Conservation (phyloP, 2,329 filamentous ascomycete genomes). For the Botrytis cinerea region DNA sequence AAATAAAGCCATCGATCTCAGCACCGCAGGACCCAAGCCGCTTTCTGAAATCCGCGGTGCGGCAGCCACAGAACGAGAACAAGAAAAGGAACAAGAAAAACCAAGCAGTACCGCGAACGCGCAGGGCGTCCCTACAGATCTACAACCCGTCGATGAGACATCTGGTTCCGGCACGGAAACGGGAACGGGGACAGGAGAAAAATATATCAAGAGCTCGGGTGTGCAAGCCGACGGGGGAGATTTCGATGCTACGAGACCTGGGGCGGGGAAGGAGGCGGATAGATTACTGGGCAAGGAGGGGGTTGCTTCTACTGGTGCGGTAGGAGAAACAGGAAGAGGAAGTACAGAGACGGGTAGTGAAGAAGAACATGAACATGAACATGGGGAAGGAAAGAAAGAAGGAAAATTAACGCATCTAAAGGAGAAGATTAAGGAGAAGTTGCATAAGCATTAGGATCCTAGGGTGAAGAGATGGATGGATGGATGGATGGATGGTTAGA, state of each 20-base stretch:
- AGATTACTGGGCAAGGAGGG: conserved; percentile 49
- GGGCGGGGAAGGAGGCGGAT: conserved; percentile 67
- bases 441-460: conserved; percentile 48
- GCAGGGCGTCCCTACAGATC: neutral
- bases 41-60: conserved; percentile 39
- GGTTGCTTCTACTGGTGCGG: conserved; percentile 52
- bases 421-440: conserved; percentile 69
- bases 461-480: too few relatives aligned
- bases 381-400: conserved; percentile 32
- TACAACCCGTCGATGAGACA: neutral
- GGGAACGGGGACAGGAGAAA: neutral
- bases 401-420: conserved; percentile 55
- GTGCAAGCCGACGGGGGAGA: conserved; percentile 65
- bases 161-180: too few relatives aligned
- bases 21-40: conserved; percentile 11
- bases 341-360: conserved; percentile 49
- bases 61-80: conserved; percentile 33
- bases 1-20: neutral
- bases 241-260: conserved; percentile 64
- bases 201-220: conserved; percentile 58
- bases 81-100: conserved; percentile 32
- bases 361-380: conserved; percentile 26
- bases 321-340: conserved; percentile 58
- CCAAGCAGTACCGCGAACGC: neutral
- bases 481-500: too few relatives aligned